Evolutionary conservation across 2,329 filamentous ascomycete genomes (phyloP).

Genomic region (Fusarium sp.): DNA sequence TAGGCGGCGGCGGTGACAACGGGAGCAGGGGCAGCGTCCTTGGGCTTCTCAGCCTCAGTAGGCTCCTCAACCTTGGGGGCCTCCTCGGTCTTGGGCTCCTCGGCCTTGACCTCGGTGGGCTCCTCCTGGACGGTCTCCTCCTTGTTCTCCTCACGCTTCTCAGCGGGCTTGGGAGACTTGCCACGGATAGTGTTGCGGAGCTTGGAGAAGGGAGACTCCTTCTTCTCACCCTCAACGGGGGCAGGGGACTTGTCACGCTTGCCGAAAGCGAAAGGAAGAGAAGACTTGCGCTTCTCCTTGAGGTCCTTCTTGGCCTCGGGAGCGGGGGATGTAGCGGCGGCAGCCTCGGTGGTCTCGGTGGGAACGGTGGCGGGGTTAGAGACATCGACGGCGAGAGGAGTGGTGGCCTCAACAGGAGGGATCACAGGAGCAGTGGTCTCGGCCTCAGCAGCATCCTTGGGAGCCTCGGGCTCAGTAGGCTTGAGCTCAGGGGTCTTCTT

Average conservation of each 20-base stretch:
- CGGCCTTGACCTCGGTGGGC: slow-evolving; percentile 53
- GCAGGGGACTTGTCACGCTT: slow-evolving; percentile 76
- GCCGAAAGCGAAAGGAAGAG: slow-evolving; percentile 78
- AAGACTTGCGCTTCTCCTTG: slow-evolving; percentile 88
- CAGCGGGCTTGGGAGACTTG: slow-evolving; percentile 56
- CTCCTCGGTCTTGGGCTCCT: slow-evolving; percentile 52
- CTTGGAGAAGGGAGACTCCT: slow-evolving; percentile 69
- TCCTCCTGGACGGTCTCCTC: slow-evolving; percentile 55
- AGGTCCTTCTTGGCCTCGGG: slow-evolving; percentile 70
- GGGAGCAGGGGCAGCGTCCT: slow-evolving; percentile 57
- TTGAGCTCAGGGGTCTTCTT: slow-evolving; percentile 68
- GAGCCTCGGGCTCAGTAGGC: slow-evolving; percentile 52
- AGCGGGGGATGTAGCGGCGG: slow-evolving; percentile 55
- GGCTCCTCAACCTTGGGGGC: slow-evolving; percentile 67
- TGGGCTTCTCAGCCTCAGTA: slow-evolving; percentile 57
- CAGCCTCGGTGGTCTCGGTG: slow-evolving; percentile 60
- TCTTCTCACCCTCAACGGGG: slow-evolving; percentile 72
- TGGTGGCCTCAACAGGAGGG: slow-evolving; percentile 67
- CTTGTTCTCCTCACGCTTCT: slow-evolving; percentile 52
- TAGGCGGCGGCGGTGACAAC: slow-evolving; percentile 66
- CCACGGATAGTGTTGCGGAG: slow-evolving; percentile 67
- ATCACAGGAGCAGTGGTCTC: slow-evolving; percentile 69
- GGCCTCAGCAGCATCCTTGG: slow-evolving; percentile 60
- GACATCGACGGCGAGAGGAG: slow-evolving; percentile 68
- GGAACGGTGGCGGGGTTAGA: slow-evolving; percentile 60